phyloP scores from a whole-genome alignment of 768 basidiomycete species.

The Boletus insuetus region DNA sequence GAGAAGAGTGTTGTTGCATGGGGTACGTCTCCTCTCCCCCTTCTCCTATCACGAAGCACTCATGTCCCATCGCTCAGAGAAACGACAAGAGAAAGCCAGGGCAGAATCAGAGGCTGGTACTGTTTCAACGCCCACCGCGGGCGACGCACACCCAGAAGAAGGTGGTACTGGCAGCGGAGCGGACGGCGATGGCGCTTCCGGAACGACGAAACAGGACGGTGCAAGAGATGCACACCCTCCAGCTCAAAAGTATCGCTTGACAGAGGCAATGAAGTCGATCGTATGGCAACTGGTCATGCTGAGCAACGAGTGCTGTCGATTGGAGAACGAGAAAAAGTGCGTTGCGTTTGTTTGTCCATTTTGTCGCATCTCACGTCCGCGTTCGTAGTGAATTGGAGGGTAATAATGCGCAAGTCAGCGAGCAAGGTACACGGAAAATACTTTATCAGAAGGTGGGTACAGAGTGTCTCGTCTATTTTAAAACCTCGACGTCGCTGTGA shows the following conservation, averaged over 20 bases:
- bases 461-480: not conserved
- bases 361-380: not conserved
- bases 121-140: constrained; percentile 29
- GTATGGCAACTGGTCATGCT: constrained; percentile 80
- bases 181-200: constrained; percentile 24
- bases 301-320: constrained; percentile 78
- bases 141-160: constrained; percentile 33
- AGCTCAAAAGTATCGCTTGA: constrained; percentile 72
- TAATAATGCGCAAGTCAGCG: constrained; percentile 68
- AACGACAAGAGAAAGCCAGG: constrained; percentile 56
- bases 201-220: constrained; percentile 26
- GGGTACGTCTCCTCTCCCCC: constrained; percentile 43
- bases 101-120: constrained; percentile 32
- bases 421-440: constrained; percentile 75
- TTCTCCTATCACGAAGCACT: not conserved
- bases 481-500: not conserved
- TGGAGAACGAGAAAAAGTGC: constrained; percentile 65
- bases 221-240: constrained; percentile 57
- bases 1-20: constrained; percentile 66
- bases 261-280: constrained; percentile 73
- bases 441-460: constrained; percentile 71
- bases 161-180: constrained; percentile 24
- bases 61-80: constrained; percentile 33
- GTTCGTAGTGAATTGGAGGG: constrained; percentile 55
- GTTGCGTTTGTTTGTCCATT: not conserved